Evolutionary conservation across 306 rosid species (phyloP).

Genomic region (Canavalia ensiformis): DNA sequence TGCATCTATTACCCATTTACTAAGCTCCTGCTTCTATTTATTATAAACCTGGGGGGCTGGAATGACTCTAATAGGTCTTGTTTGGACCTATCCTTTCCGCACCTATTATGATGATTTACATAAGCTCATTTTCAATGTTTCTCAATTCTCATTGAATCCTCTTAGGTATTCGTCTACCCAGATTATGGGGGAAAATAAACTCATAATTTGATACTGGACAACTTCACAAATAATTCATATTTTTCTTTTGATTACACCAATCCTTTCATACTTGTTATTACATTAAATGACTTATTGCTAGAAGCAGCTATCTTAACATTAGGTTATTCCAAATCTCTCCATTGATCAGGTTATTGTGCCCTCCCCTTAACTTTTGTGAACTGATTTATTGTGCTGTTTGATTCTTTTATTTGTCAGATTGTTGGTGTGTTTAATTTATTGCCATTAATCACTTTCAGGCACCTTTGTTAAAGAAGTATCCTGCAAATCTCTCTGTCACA

Average conservation of each 20-base stretch:
- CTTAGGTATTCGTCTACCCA: neutral
- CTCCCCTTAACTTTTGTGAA: conserved; percentile 32
- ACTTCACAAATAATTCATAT: conserved; percentile 16
- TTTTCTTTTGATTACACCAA: neutral
- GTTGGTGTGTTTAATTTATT: conserved; percentile 30
- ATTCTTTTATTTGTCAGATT: conserved; percentile 25
- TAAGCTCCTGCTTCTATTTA: conserved; percentile 1
- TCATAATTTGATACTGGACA: conserved; percentile 6
- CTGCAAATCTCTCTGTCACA: conserved; percentile 80
- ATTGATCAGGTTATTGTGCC: conserved; percentile 20
- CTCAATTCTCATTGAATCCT: neutral
- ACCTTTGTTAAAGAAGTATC: conserved; percentile 76
- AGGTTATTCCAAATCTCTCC: conserved; percentile 7
- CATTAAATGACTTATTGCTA: conserved; percentile 4
- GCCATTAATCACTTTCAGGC: conserved; percentile 68
- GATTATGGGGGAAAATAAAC: neutral
- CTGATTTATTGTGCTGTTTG: conserved; percentile 1
- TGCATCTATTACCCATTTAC: conserved; percentile 8
- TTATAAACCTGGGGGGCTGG: neutral
- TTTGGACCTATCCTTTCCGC: neutral
- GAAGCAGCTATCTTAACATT: conserved; percentile 14
- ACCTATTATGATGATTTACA: neutral
- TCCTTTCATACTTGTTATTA: conserved; percentile 28
- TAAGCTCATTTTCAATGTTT: neutral
- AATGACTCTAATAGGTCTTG: conserved; percentile 15